These are phyloP conservation scores for Gautieria morchelliformis DNA, from an alignment of 768 basidiomycete species.

Conservation along the genomic window DNA sequence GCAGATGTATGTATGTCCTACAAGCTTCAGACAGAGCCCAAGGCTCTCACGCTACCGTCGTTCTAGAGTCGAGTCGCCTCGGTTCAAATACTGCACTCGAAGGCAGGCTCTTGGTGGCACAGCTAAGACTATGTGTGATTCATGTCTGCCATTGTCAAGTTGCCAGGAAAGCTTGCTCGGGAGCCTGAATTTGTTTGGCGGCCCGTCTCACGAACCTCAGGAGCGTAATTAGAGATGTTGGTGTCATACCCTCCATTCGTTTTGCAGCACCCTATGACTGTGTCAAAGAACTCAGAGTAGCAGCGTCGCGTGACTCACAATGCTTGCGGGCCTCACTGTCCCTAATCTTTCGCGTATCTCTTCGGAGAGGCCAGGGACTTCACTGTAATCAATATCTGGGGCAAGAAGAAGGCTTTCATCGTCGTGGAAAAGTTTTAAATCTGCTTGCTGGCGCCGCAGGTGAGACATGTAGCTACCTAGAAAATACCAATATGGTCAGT, in stretches of 20 bases:
- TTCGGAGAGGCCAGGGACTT: slow-evolving; percentile 58
- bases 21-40: too few species aligned
- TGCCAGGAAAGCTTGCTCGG: too few species aligned
- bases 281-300: not conserved
- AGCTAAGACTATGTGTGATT: too few species aligned
- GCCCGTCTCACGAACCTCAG: slow-evolving; percentile 44
- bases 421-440: slow-evolving; percentile 61
- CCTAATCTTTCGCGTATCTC: slow-evolving; percentile 64
- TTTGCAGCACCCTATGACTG: slow-evolving; percentile 72
- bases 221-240: slow-evolving; percentile 57
- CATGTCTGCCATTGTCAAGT: too few species aligned
- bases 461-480: slow-evolving; percentile 55
- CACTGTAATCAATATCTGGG: slow-evolving; percentile 57
- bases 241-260: slow-evolving; percentile 91
- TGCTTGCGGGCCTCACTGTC: slow-evolving; percentile 52
- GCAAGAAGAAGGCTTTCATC: slow-evolving; percentile 69
- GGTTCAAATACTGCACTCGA: too few species aligned
- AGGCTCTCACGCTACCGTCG: too few species aligned
- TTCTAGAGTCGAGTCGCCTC: too few species aligned
- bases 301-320: slow-evolving; percentile 33
- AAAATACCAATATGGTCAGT: not conserved
- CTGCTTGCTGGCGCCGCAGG: slow-evolving; percentile 62
- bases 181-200: not conserved
- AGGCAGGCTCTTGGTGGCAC: too few species aligned
- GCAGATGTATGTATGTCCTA: too few species aligned